phyloP scores from a whole-genome alignment of 1,284 basidiomycete species.

The Mycena citricolor region DNA sequence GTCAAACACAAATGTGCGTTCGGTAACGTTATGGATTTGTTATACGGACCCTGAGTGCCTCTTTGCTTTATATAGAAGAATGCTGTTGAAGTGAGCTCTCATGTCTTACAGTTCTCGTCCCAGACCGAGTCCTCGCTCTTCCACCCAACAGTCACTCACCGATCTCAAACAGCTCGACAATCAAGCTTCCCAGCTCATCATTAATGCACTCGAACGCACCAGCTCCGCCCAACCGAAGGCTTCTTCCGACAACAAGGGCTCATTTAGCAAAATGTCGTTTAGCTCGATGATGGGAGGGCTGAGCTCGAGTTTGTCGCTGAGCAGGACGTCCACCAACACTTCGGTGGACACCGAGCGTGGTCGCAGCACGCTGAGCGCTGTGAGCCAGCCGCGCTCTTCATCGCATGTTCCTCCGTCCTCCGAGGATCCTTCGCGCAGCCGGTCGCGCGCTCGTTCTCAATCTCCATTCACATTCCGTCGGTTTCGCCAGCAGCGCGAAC shows the following conservation, averaged over 20 bases:
- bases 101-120: no score
- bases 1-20: no score
- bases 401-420: slow-evolving; percentile 40
- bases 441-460: slow-evolving; percentile 61
- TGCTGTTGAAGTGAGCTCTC: no score
- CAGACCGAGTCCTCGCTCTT: no score
- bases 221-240: slow-evolving; percentile 36
- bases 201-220: slow-evolving; percentile 53
- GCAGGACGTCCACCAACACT: slow-evolving; percentile 41
- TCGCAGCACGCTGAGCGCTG: slow-evolving; percentile 43
- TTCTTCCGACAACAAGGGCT: slow-evolving; percentile 34
- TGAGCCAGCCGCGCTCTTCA: slow-evolving; percentile 49
- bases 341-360: slow-evolving; percentile 49
- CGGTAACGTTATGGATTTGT: no score
- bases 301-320: slow-evolving; percentile 56
- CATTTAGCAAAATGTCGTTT: slow-evolving; percentile 62
- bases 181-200: slow-evolving; percentile 39
- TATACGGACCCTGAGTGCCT: no score
- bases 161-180: slow-evolving; percentile 41
- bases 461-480: slow-evolving; percentile 71
- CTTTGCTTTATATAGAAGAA: no score
- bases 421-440: slow-evolving; percentile 37
- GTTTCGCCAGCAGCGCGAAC: slow-evolving; percentile 56
- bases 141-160: no score
- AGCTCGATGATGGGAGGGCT: slow-evolving; percentile 71